Conservation (phyloP, 345 rosid genomes). For the Salix dunnii region DNA sequence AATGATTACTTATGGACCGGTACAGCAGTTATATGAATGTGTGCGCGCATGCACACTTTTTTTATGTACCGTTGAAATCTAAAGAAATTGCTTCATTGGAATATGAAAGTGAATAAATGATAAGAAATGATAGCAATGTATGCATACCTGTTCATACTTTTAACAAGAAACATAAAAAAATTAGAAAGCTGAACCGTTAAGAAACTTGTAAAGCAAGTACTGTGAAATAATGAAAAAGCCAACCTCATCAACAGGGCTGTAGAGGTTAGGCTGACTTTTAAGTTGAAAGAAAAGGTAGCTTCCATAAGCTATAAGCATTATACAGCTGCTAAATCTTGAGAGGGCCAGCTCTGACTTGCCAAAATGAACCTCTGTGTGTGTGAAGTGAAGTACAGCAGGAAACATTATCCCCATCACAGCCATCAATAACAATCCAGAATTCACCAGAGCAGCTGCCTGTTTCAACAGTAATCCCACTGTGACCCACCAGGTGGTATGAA, state of each 20-base stretch:
- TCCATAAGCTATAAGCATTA: slow-evolving; percentile 81
- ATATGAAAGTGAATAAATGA: too few species aligned
- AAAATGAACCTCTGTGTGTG: slow-evolving; percentile 68
- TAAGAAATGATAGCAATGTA: too few species aligned
- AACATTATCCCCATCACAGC: slow-evolving; percentile 88
- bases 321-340: slow-evolving; percentile 84
- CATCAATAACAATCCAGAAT: slow-evolving; percentile 81
- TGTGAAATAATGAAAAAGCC: slow-evolving; percentile 8
- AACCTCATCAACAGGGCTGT: slow-evolving; percentile 52
- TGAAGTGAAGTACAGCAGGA: slow-evolving; percentile 80
- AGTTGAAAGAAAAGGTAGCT: slow-evolving; percentile 77
- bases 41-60: too few species aligned
- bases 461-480: background rate
- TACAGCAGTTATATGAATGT: too few species aligned
- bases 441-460: slow-evolving; percentile 70
- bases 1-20: too few species aligned
- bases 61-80: too few species aligned
- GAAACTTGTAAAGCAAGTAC: background rate
- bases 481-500: slow-evolving; percentile 11
- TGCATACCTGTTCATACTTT: too few species aligned
- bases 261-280: slow-evolving; percentile 45
- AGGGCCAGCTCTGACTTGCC: slow-evolving; percentile 79
- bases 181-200: background rate
- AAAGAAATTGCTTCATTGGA: too few species aligned
- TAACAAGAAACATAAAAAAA: background rate